Base-by-base conservation (phyloP, 1,284 basidiomycete genomes). In the Fomes fomentarius region DNA sequence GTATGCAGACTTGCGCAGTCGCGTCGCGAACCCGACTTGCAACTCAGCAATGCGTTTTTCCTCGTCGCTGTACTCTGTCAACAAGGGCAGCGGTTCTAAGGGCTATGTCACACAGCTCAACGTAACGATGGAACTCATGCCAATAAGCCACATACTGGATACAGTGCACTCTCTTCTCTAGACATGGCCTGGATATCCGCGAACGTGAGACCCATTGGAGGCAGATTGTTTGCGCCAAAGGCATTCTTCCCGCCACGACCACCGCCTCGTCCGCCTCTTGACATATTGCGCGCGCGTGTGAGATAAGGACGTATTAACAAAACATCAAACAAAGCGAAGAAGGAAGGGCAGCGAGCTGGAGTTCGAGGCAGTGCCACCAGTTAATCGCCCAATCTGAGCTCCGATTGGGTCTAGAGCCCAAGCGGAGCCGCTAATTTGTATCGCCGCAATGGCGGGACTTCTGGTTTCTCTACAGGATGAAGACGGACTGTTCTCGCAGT, bases 131-230 rank as follows among this genome's bases (percentile, higher is more conserved):
- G 6, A 2, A 31, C 47, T 33, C 25, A 14, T 19, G 21, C n/a
- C 21, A 24, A 17, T 35, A 35, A 38, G 33, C 47, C 57, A 73
- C 87, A 71, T 76, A 91, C 89, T 50, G 90, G 90, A 74, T 91
- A 93, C 65, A 91, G 71, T 34, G 83, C 84, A 38, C 86, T 85
- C 53, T 78, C 85, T 68, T 92, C 90, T 54, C 86, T 74, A 19
- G 87, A 87, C 66, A 92, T 72, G 43, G 81, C 76, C 69, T 90
- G 87, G 46, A 93, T 79, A 67, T 93, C 90, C 41, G 86, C 82
- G 65, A 89, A 90, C 4, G 85, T 84, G 37, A 92, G 78, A 24
- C 90, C 90, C 85, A 91, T 89, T 1, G 89, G 88, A 4, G 84
- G 85, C 38, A 81, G 72, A 45, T 70, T 75, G 41, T 74, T 73